phyloP scores from a whole-genome alignment of 345 rosid genomes.

The Aegle marmelos region DNA sequence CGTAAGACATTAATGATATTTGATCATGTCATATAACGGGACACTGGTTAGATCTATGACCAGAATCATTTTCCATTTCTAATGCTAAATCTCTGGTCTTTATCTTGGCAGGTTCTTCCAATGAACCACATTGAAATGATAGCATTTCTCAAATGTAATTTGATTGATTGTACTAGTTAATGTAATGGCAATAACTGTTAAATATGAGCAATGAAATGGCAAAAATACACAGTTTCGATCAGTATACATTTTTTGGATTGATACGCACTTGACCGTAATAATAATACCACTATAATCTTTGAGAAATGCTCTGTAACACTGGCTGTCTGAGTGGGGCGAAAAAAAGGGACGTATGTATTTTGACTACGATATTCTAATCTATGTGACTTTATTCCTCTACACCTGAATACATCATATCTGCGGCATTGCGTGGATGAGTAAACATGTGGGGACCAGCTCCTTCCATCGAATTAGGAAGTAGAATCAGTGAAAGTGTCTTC shows the following conservation, averaged over 20 bases:
- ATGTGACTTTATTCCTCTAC: neutral
- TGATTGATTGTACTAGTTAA: constrained; percentile 14
- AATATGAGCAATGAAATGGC: constrained; percentile 4
- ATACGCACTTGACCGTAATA: too few relatives aligned
- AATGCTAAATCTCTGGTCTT: constrained; percentile 6
- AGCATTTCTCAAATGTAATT: constrained; percentile 7
- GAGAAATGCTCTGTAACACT: too few relatives aligned
- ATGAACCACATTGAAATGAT: neutral
- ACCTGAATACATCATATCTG: neutral
- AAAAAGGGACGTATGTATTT: neutral
- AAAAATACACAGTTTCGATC: neutral
- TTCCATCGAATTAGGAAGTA: neutral
- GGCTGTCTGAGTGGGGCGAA: too few relatives aligned
- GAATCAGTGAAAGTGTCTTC: neutral
- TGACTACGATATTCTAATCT: neutral
- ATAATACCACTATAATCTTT: too few relatives aligned
- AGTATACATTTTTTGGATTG: neutral
- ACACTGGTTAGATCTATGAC: constrained; percentile 7
- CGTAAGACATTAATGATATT: neutral
- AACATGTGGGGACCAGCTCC: neutral
- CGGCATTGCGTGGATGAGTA: neutral
- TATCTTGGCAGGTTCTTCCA: constrained; percentile 1
- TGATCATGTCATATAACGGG: neutral
- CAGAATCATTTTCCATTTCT: neutral
- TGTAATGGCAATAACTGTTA: constrained; percentile 1